Percentiles rank a stretch among this genome's conserved stretches.
Conservation (phyloP, 768 basidiomycete species). For the Serendipita sp. region DNA sequence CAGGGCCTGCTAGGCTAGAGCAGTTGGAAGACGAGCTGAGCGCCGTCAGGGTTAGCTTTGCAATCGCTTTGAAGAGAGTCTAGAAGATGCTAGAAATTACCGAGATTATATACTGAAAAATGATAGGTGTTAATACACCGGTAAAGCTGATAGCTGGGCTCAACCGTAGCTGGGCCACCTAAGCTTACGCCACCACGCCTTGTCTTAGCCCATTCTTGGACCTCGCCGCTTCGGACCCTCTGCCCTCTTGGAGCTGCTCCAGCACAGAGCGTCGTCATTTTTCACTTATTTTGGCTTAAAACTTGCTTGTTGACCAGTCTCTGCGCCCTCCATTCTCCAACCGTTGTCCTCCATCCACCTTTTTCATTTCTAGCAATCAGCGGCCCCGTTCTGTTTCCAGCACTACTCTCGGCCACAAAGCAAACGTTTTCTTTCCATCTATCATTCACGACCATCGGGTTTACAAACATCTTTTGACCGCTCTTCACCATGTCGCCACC, state of each 20-base stretch:
- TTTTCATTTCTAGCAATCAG: neutral
- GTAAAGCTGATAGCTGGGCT: neutral
- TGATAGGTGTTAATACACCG: neutral
- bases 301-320: neutral
- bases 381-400: neutral
- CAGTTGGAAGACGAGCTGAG: neutral
- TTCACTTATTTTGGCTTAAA: too few relatives aligned
- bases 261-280: neutral
- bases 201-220: neutral
- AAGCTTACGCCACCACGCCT: neutral
- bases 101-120: neutral
- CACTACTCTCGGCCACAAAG: neutral
- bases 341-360: neutral
- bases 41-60: neutral
- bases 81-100: neutral
- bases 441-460: neutral
- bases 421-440: neutral
- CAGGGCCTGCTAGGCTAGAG: too few relatives aligned
- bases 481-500: neutral
- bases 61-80: neutral
- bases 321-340: neutral
- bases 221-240: neutral
- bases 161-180: neutral
- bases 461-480: neutral
- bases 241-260: neutral